phyloP scores from a whole-genome alignment of 495 filamentous ascomycete genomes.

The Penicillium paradoxum region DNA sequence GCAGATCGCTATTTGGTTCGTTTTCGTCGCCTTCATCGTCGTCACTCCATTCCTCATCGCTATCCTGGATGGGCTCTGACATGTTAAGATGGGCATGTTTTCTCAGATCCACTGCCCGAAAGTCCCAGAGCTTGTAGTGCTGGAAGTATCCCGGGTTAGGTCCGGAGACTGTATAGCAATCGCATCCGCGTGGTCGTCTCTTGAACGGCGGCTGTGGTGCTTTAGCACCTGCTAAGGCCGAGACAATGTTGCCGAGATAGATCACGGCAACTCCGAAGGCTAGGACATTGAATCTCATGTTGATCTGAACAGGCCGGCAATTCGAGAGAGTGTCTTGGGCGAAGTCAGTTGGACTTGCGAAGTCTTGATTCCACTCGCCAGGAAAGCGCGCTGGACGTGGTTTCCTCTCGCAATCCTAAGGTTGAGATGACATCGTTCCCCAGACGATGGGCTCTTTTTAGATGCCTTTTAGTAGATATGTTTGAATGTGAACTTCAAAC shows the following conservation, averaged over 20 bases:
- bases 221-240: neutral
- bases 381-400: neutral
- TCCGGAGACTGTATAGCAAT: conserved; percentile 39
- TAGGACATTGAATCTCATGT: conserved; percentile 12
- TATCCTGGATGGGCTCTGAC: conserved; percentile 29
- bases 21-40: conserved; percentile 20
- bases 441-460: neutral
- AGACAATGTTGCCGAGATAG: conserved; percentile 1
- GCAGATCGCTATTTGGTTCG: conserved; percentile 29
- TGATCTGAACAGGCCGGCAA: neutral
- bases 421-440: too few species aligned
- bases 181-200: conserved; percentile 21
- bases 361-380: neutral
- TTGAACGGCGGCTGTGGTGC: conserved; percentile 3
- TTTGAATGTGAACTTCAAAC: too few species aligned
- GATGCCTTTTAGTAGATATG: neutral
- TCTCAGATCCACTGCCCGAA: conserved; percentile 41
- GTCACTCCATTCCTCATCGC: conserved; percentile 33
- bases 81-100: conserved; percentile 4
- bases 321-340: neutral
- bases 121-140: conserved; percentile 65
- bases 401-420: neutral
- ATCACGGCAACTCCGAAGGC: neutral
- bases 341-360: neutral
- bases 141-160: conserved; percentile 51